These are phyloP conservation scores for Lyophyllum atratum DNA, from an alignment of 768 basidiomycete genomes.

Conservation along the genomic window DNA sequence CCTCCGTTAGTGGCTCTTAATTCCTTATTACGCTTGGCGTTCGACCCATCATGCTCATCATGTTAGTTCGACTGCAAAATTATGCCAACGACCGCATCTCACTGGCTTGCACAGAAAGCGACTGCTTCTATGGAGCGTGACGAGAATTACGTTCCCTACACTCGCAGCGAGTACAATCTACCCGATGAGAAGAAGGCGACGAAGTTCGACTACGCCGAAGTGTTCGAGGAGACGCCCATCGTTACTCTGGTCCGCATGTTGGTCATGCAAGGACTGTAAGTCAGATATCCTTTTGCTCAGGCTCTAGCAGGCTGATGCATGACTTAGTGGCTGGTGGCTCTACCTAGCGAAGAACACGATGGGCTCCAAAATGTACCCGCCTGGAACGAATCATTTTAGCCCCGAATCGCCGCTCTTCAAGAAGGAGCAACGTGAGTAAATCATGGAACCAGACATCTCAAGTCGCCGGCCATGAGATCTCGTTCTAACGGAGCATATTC, in stretches of 20 bases:
- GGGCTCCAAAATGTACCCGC: constrained; percentile 47
- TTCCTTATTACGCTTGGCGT: constrained; percentile 68
- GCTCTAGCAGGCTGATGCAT: not conserved
- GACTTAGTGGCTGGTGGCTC: constrained; percentile 28
- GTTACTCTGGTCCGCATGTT: constrained; percentile 43
- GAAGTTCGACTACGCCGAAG: constrained; percentile 44
- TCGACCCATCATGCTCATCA: constrained; percentile 73
- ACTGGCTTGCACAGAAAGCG: constrained; percentile 41
- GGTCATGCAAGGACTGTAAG: constrained; percentile 49
- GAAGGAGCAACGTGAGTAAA: constrained; percentile 35
- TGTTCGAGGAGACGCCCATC: constrained; percentile 55
- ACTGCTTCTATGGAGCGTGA: constrained; percentile 77
- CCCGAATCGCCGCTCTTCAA: constrained; percentile 43
- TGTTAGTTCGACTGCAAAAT: constrained; percentile 30
- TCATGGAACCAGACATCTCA: constrained; percentile 9
- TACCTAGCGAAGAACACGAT: constrained; percentile 42
- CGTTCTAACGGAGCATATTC: no score
- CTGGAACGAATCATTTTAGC: constrained; percentile 47
- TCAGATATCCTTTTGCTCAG: not conserved
- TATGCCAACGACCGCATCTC: not conserved
- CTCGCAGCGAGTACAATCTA: constrained; percentile 39
- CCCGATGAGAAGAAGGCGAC: constrained; percentile 39
- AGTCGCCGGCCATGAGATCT: not conserved
- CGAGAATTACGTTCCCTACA: constrained; percentile 70
- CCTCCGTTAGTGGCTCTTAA: constrained; percentile 43